Evolutionary conservation across 768 basidiomycete genomes (phyloP).

Genomic region (Termitomyces sp.): DNA sequence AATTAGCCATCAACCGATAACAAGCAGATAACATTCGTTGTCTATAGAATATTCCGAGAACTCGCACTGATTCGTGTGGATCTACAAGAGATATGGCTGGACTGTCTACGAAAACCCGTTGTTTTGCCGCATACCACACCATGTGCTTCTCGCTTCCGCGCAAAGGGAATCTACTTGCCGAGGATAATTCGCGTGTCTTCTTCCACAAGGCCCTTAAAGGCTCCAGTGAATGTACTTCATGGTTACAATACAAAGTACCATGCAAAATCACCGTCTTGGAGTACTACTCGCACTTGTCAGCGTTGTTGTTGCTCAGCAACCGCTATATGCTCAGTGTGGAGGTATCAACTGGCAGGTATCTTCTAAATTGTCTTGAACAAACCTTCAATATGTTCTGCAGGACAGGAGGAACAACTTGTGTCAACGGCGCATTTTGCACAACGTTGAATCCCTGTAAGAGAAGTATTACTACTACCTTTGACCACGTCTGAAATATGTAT

Average conservation of each 20-base stretch:
- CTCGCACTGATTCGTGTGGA: not conserved
- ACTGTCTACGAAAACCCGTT: conserved; percentile 12
- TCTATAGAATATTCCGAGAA: not conserved
- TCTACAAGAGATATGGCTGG: not conserved
- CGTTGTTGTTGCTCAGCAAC: conserved; percentile 32
- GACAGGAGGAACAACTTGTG: conserved; percentile 48
- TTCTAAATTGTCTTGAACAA: not conserved
- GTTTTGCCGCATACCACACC: conserved; percentile 20
- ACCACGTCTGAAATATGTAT: not conserved
- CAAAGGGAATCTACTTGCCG: conserved; percentile 3
- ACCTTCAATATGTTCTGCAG: conserved; percentile 19
- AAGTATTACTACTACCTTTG: not conserved
- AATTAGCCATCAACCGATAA: not conserved
- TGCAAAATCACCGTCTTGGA: conserved; percentile 12
- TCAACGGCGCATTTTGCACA: conserved; percentile 40
- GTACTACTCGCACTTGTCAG: conserved; percentile 20
- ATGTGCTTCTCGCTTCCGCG: conserved; percentile 6
- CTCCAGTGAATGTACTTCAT: not conserved
- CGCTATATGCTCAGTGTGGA: conserved; percentile 44
- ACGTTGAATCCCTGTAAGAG: conserved; percentile 39
- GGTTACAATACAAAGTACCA: not conserved
- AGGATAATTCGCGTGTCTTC: conserved; percentile 6
- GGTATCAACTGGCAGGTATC: conserved; percentile 43
- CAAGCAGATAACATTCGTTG: not conserved
- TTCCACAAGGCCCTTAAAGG: conserved; percentile 2